phyloP scores from a whole-genome alignment of 1,139 yeast species.

The Pneumocystis sp. region DNA sequence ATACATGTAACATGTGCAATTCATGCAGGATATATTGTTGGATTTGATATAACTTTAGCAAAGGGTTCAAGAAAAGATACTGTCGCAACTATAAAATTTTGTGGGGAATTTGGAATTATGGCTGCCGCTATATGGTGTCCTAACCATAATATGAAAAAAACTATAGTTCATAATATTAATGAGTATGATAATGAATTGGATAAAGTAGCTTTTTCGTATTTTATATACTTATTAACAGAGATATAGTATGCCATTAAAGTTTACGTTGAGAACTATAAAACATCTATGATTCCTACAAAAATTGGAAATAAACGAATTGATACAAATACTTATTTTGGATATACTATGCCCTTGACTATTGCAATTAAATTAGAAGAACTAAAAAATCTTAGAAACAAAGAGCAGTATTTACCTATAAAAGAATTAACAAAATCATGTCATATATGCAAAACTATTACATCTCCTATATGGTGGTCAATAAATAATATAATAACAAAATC shows the following conservation, averaged over 20 bases:
- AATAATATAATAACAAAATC: background rate
- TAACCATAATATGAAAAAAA: conserved; percentile 14
- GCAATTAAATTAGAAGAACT: conserved; percentile 20
- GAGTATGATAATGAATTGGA: conserved; percentile 1
- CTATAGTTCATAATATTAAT: conserved; percentile 7
- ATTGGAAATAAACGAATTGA: conserved; percentile 16
- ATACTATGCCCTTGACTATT: conserved; percentile 18
- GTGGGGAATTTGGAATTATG: conserved; percentile 26
- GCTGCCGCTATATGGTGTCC: conserved; percentile 24
- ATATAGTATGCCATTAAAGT: conserved; percentile 1
- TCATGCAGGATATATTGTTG: conserved; percentile 5
- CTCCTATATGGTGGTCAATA: conserved; percentile 1
- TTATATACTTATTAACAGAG: background rate
- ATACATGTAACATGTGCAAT: conserved; percentile 11
- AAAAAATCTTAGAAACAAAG: conserved; percentile 21
- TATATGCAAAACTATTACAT: background rate
- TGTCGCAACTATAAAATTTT: conserved; percentile 23
- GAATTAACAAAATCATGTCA: background rate
- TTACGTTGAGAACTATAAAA: conserved; percentile 7
- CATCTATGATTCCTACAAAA: background rate
- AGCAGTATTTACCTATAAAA: conserved; percentile 12
- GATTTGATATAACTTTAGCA: conserved; percentile 14
- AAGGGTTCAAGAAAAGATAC: conserved; percentile 15
- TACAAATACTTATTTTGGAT: conserved; percentile 14
- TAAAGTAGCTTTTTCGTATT: conserved; percentile 4